Evolutionary conservation across 441 rosid species (phyloP), one percentile per base, ranked within the genome.

Genomic region (Pelargonium australe): DNA sequence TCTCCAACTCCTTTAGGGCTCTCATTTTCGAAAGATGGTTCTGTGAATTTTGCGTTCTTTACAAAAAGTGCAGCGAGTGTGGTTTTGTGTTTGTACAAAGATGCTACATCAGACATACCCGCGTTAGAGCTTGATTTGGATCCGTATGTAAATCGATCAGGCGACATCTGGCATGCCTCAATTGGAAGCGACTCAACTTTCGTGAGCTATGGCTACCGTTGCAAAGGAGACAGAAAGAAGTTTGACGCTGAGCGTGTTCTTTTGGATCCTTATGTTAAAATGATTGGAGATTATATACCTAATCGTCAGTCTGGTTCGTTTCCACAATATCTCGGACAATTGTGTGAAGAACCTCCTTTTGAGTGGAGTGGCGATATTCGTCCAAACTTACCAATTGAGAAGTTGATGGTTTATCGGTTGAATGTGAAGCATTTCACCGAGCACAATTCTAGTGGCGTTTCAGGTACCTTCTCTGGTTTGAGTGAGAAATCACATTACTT

Each of bases 91-190:
- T 80, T 94, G 76, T 86, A 81, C 71, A 82, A 83, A 78, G 94
- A 87, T 31, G 63, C 45, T 11, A 63, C 79, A 68, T 73, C 81
- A 9, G 84, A 81, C 41, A 77, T 68, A 72, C 97, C 99, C 65
- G 86, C 92, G 68, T 73, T 94, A 71, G 95, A 89, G 89, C 91
- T 91, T 77, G 96, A 91, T 84, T 95, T 94, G 11, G 94, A 94
- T 81, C 92, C 94, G 3, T 84, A 83, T 71, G 88, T 89, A 68
- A 86, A 91, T 79, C 87, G 90, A 73, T 78, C 94, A 13, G 96
- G 99, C 76, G 92, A 91, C 76, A 75, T 84, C 63, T 89, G 99
- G 95, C 99, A 89, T 77, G 92, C 89, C 53, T 83, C 88, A 4
- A 11, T 89, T 45, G 90, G 85, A 37, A 78, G 77, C 7, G 53